Percentiles rank a stretch among this genome's conserved stretches.
Evolutionary conservation across 2,329 filamentous ascomycete species (phyloP).

Genomic region (Xylaria sp.): DNA sequence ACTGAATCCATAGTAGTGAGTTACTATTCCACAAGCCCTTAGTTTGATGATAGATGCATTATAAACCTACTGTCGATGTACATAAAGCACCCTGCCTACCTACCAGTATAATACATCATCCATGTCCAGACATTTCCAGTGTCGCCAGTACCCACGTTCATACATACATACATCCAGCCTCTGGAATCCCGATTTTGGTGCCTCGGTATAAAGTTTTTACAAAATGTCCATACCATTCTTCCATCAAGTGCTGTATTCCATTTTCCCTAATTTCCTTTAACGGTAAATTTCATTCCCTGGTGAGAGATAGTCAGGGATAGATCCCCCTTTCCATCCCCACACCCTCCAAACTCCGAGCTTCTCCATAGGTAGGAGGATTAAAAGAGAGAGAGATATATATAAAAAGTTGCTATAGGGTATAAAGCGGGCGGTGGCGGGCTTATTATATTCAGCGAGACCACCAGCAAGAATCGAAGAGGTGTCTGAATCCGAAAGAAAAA

Average conservation of each 20-base stretch:
- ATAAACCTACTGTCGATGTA: constrained; percentile 1
- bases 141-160: not conserved
- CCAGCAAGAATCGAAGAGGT: constrained; percentile 4
- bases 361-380: not conserved
- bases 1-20: not conserved
- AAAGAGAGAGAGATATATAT: not conserved
- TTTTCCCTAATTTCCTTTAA: not conserved
- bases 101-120: not conserved
- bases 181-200: not conserved
- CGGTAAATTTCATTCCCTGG: not conserved
- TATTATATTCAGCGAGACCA: not conserved
- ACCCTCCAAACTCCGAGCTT: not conserved
- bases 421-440: not conserved
- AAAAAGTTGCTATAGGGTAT: constrained; percentile 8
- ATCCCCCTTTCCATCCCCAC: not conserved
- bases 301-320: not conserved
- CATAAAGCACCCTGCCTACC: not conserved
- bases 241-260: not conserved
- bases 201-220: constrained; percentile 13
- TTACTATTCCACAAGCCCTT: not conserved
- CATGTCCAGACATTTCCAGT: not conserved
- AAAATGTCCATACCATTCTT: constrained; percentile 12
- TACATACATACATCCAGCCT: not conserved
- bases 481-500: not conserved
- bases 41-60: not conserved